Percentiles rank a stretch among this genome's conserved stretches.
phyloP scores from a whole-genome alignment of 1,284 basidiomycete species.

The Golubevia pallescens region DNA sequence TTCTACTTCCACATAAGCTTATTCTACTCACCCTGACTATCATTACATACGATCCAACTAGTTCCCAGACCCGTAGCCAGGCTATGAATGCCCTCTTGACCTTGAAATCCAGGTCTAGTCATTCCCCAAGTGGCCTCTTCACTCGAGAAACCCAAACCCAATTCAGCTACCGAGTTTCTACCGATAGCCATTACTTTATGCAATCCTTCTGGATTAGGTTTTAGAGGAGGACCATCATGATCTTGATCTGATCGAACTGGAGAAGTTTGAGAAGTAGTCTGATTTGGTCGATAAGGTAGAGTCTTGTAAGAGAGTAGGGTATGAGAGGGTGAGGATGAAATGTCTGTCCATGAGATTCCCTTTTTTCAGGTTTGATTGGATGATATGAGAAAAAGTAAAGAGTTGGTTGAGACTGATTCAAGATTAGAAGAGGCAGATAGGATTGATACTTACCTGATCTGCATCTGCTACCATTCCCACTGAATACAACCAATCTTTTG shows the following conservation, averaged over 20 bases:
- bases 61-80: constrained; percentile 10
- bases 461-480: constrained; percentile 8
- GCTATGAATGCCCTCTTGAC: neutral
- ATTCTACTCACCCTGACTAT: neutral
- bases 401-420: neutral
- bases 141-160: constrained; percentile 20
- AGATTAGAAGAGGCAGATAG: too few species aligned
- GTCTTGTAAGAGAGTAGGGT: constrained; percentile 10
- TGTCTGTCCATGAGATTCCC: constrained; percentile 9
- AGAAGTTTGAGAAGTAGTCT: neutral
- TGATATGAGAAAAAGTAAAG: too few species aligned
- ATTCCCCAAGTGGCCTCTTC: constrained; percentile 32
- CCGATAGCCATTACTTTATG: constrained; percentile 23
- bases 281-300: constrained; percentile 6
- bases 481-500: constrained; percentile 10
- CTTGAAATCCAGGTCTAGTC: constrained; percentile 12
- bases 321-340: constrained; percentile 11
- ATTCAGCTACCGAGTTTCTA: constrained; percentile 23
- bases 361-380: neutral
- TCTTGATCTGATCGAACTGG: constrained; percentile 12
- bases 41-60: constrained; percentile 10
- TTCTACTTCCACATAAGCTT: too few species aligned
- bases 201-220: constrained; percentile 9
- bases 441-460: neutral
- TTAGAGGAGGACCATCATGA: constrained; percentile 1